Base-by-base conservation (phyloP, 2,329 filamentous ascomycete species). In the Knoxdaviesia capensis region DNA sequence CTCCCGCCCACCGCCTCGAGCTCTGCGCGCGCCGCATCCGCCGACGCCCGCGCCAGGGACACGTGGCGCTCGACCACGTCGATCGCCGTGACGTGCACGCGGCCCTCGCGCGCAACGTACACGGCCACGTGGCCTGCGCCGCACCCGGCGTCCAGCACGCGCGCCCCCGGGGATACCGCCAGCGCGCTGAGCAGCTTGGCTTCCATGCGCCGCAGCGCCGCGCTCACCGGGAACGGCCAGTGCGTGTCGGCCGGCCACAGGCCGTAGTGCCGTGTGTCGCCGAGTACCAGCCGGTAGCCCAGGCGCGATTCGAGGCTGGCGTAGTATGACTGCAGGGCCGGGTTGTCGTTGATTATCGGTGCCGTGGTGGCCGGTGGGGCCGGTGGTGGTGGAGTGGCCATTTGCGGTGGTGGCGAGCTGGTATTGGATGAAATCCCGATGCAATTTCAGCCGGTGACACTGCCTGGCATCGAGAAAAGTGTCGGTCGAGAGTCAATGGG, bases 81-180 rank as follows among this genome's bases (percentile, higher is more conserved):
- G 45, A 73, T 66, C 29, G 48, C 65, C 7, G 59, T 53, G 6
- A 73, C 54, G 6, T 54, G 53, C 35, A 64, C 51, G 20, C 20
- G 20, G 5, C 61, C 58, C 37, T 52, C 47, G 6, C 53, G 54
- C 6, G 65, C 68, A 56, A 72, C 56, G 50, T 58, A 56, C 5
- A 66, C 53, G 2, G 68, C 66, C 9, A 71, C 67, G 45, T 64
- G 57, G 9, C 61, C 68, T 1, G 60, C 57, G 1, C 68, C 68
- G 46, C 63, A 67, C 9, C 68, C 66, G 1, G 67, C 67, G 47
- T 73, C 68, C 6, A 72, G 55, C 1, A 71, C 59, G n/a, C 51
- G 51, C 0, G 63, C 52, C 8, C 64, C 64, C 3, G 50, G 39
- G 6, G 56, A 51, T 1, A 67, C 53, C 9, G 48, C 48, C 7